Base-by-base conservation (phyloP, 148 eudicot genomes). In the Suaeda aralocaspica region DNA sequence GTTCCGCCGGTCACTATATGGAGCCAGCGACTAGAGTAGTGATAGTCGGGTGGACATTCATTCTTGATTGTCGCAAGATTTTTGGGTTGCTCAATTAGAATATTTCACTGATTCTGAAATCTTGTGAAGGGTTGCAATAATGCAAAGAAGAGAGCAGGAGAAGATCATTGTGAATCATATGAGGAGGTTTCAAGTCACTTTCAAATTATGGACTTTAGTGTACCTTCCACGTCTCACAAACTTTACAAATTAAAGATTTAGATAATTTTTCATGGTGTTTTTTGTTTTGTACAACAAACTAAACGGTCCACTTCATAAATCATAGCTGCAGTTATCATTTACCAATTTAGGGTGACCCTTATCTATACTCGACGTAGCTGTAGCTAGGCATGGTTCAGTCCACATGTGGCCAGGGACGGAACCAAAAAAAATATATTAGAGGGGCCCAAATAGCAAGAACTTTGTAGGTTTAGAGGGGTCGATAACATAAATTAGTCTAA, bases 161-260 rank as follows among this genome's bases (percentile, higher is more conserved):
- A 62, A 31, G 24, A 24, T 57, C 55, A 10, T 49, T 24, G 60
- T 26, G 50, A 63, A 72, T 51, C 75, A 62, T 63, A 68, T 72
- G 68, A 42, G 60, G 61, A 72, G 36, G 75, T 72, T 72, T 61
- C 16, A 48, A 22, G 60, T 72, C 75, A 28, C 60, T 63, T 72
- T 72, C 75, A 72, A 25, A 62, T 12, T 50, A 63, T 60, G 63
- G 51, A 49, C 50, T 36, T 5, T 36, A 48, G 75, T 31, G 75
- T 72, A 63, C 13, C 58, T 15, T 72, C 49, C 9, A 72, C 68
- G 75, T 63, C 26, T 51, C 66, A 50, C 13, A 3, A 44, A 24
- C 52, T 42, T 0, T 6, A 42, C 8, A 64, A 42, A 22, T 42
- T 44, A 7, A 55, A 18, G 45, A 4, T 21, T 13, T 18, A 11